Evolutionary conservation across 2,329 filamentous ascomycete genomes (phyloP).

Genomic region (Cryphonectria japonica): DNA sequence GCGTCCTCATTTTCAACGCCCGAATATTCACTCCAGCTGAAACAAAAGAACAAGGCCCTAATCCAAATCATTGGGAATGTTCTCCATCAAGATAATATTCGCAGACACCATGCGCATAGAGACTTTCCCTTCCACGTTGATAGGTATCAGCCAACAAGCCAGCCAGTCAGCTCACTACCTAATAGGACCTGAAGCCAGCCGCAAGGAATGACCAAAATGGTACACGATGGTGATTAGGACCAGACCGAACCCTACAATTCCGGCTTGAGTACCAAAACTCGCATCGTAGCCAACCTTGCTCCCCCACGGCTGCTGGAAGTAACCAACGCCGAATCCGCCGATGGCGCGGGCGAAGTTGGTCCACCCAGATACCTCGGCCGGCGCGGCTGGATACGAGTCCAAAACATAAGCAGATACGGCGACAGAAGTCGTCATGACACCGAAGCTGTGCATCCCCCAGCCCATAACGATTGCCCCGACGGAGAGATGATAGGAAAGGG

Average conservation of each 20-base stretch:
- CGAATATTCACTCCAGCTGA: too few relatives aligned
- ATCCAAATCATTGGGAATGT: too few relatives aligned
- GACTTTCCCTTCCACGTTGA: too few relatives aligned
- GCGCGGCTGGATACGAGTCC: conserved; percentile 53
- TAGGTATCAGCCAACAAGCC: background rate
- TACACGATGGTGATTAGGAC: conserved; percentile 1
- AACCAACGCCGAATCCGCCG: conserved; percentile 53
- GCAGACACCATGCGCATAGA: too few relatives aligned
- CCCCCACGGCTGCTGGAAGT: conserved; percentile 53
- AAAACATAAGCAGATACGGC: conserved; percentile 52
- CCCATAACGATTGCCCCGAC: conserved; percentile 48
- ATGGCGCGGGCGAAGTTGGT: conserved; percentile 42
- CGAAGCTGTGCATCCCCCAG: conserved; percentile 51
- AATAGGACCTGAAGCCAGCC: conserved; percentile 3
- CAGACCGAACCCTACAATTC: conserved; percentile 9
- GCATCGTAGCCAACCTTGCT: conserved; percentile 5
- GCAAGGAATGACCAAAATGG: conserved; percentile 9
- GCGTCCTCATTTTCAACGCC: too few relatives aligned
- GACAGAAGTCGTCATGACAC: conserved; percentile 51
- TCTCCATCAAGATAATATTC: too few relatives aligned
- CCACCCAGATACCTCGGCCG: conserved; percentile 51
- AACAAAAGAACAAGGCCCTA: too few relatives aligned
- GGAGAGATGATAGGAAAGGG: conserved; percentile 45
- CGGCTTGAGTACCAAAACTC: conserved; percentile 19
- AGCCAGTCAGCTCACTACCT: background rate